These are phyloP conservation scores for Ophiosphaerella herpotricha DNA, from an alignment of 2,329 filamentous ascomycete species.

Conservation along the genomic window DNA sequence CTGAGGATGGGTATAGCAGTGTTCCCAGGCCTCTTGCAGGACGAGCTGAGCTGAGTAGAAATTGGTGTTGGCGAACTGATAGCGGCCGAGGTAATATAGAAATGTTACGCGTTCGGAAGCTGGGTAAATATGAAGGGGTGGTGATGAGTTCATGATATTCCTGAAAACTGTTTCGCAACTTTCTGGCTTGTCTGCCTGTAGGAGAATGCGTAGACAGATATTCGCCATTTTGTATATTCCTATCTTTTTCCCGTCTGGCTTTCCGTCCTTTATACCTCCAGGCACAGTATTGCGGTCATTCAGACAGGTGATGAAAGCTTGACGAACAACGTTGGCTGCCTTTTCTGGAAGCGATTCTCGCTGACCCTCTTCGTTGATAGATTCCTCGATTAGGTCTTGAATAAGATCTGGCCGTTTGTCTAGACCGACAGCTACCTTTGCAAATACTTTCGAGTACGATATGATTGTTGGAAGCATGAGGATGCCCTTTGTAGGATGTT, in stretches of 20 bases:
- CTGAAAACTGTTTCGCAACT: conserved; percentile 87
- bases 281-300: conserved; percentile 75
- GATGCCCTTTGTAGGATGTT: conserved; percentile 76
- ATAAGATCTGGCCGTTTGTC: conserved; percentile 80
- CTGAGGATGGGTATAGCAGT: conserved; percentile 60
- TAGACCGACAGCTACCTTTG: conserved; percentile 80
- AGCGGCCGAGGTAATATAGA: conserved; percentile 91
- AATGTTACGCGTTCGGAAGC: conserved; percentile 88
- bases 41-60: conserved; percentile 77
- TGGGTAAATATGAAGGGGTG: conserved; percentile 79
- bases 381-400: conserved; percentile 59
- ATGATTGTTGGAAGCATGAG: conserved; percentile 84
- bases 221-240: conserved; percentile 94
- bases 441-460: conserved; percentile 77
- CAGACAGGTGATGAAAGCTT: conserved; percentile 87
- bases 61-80: conserved; percentile 82
- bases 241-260: conserved; percentile 80
- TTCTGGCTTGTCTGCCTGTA: conserved; percentile 82
- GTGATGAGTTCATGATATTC: conserved; percentile 82
- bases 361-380: conserved; percentile 66
- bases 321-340: conserved; percentile 85
- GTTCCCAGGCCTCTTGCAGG: conserved; percentile 77
- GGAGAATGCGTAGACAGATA: conserved; percentile 83
- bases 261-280: conserved; percentile 59
- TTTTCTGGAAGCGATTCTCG: conserved; percentile 82